These are phyloP conservation scores for Cordyceps cicadae DNA, from an alignment of 2,329 filamentous ascomycete genomes.

Conservation along the genomic window DNA sequence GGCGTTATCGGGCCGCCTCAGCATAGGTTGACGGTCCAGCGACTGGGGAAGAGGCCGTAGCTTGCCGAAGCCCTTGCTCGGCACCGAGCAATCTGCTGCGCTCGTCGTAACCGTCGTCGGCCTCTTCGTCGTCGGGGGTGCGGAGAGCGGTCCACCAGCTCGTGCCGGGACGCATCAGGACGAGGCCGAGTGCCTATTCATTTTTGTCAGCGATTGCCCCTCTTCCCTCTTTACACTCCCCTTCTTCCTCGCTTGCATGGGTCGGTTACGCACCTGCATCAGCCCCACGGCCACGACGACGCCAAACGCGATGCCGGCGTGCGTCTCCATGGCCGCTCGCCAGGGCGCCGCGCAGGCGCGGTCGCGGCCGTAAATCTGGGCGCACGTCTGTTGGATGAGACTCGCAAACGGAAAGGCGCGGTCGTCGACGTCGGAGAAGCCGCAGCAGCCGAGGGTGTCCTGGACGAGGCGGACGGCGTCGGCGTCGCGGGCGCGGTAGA, in stretches of 20 bases:
- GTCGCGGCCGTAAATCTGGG: conserved; percentile 35
- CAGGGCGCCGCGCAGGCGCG: conserved; percentile 46
- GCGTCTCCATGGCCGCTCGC: conserved; percentile 45
- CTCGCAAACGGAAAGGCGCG: conserved; percentile 54
- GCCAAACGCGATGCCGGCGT: conserved; percentile 46
- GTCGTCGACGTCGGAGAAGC: conserved; percentile 48
- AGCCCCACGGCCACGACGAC: conserved; percentile 45
- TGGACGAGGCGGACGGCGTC: conserved; percentile 51
- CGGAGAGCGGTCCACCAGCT: conserved; percentile 24
- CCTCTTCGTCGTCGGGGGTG: conserved; percentile 1
- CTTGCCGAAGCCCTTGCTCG: not conserved
- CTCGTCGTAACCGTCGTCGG: not conserved
- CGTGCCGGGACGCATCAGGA: conserved; percentile 22
- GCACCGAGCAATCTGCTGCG: not conserved
- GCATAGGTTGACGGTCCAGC: conserved; percentile 2
- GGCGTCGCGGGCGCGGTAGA: conserved; percentile 45
- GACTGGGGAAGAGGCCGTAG: not conserved
- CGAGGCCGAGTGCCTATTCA: conserved; percentile 22
- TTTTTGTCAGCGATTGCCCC: not conserved
- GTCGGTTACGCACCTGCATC: conserved; percentile 40
- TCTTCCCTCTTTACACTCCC: no score
- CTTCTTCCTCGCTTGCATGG: no score
- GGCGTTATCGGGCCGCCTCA: not conserved
- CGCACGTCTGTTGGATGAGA: conserved; percentile 28
- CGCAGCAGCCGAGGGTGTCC: conserved; percentile 59